A percentile compares a stretch with the other conserved stretches of the same genome.
Conservation (phyloP, 2,329 filamentous ascomycete genomes). For the Aureobasidium leucospermi region DNA sequence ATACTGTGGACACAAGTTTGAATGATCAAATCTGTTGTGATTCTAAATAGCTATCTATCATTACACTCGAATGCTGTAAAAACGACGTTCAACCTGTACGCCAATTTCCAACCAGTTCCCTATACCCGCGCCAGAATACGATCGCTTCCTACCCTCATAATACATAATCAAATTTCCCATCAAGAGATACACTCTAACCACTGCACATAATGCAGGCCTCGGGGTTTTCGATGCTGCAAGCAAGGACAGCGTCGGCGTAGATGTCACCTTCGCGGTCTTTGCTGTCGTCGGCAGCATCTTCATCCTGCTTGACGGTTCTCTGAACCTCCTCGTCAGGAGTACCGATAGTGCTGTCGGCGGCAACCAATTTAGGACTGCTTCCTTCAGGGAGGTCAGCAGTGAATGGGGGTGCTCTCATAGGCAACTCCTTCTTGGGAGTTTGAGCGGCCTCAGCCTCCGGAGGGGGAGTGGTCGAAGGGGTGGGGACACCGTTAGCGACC, state of each 20-base stretch:
- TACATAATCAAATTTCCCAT: slow-evolving; percentile 5
- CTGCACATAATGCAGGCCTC: slow-evolving; percentile 97
- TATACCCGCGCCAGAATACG: not conserved
- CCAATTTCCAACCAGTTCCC: not conserved
- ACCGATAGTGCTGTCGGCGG: slow-evolving; percentile 56
- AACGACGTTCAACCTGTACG: not conserved
- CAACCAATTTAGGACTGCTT: slow-evolving; percentile 70
- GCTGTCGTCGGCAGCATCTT: slow-evolving; percentile 65
- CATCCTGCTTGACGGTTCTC: slow-evolving; percentile 52
- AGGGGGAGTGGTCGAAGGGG: slow-evolving; percentile 60
- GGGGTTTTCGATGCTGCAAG: slow-evolving; percentile 95
- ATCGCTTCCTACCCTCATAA: slow-evolving; percentile 7
- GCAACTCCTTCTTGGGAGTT: slow-evolving; percentile 45
- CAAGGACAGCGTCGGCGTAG: slow-evolving; percentile 84
- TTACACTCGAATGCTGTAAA: not conserved
- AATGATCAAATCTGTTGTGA: not conserved
- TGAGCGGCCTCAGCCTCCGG: slow-evolving; percentile 40
- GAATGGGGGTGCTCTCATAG: slow-evolving; percentile 59
- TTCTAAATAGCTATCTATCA: slow-evolving; percentile 8
- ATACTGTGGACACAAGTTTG: not conserved
- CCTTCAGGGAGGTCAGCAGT: slow-evolving; percentile 71
- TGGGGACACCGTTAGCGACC: slow-evolving; percentile 57
- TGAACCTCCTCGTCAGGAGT: slow-evolving; percentile 55
- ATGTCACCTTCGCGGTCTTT: slow-evolving; percentile 81
- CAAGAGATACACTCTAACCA: slow-evolving; percentile 49